Base-by-base conservation (phyloP, 1,139 yeast genomes). In the Hansenula anomala region DNA sequence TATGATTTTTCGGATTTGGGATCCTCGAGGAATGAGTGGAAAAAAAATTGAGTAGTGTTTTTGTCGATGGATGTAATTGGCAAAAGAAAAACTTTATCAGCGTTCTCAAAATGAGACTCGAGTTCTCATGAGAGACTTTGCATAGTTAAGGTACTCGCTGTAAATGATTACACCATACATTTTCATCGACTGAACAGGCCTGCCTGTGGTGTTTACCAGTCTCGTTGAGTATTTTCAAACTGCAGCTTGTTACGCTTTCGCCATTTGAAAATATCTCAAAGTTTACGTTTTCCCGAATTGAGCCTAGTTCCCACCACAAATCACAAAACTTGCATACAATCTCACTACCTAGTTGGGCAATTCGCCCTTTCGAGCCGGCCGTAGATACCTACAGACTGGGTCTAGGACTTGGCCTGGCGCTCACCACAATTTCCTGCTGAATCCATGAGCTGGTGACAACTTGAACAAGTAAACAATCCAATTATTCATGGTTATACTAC, bases 81-180 rank as follows among this genome's bases (percentile, higher is more conserved):
- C 39, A 42, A 42, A 37, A 36, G 20, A 16, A 42, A 42, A 42
- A 37, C 38, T 40, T 42, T 43, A 43, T 39, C 46, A 34, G 26
- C 11, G 5, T 17, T 23, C 13, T 23, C 13, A 20, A 6, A 6
- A 20, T 9, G 22, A 20, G 22, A 20, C 22, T 9, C 22, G 22
- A 6, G 22, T 6, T 29, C n/a, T n/a, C n/a, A 14, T 20, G 14
- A 13, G 24, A 14, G 32, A n/a, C 32, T 20, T 6, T 9, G n/a
- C 22, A 20, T 20, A 20, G 8, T 20, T 20, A 20, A 20, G 22
- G 8, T 20, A 6, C 9, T 20, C 6, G 22, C 22, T 20, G 22
- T 20, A 20, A 6, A 27, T 8, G 25, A 8, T 11, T 23, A 23
- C 13, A 6, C 25, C 25, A 8, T 20, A 20, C 23, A 20, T 20